A percentile compares a stretch with the other conserved stretches of the same genome.
phyloP scores from a whole-genome alignment of 768 basidiomycete genomes.

The Podaxis sp. region DNA sequence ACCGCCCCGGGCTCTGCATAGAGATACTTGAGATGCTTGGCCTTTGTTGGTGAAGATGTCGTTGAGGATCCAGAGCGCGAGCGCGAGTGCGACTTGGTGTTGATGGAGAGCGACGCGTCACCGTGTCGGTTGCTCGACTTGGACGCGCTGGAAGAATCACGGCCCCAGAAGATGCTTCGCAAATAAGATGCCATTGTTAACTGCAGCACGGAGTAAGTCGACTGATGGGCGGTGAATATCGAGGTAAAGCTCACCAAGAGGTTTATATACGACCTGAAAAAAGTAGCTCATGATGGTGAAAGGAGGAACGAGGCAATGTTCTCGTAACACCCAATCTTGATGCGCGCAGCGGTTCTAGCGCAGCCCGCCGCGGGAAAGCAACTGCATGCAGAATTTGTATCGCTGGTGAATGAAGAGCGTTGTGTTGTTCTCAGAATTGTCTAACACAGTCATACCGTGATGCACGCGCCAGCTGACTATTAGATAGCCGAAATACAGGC shows the following conservation, averaged over 20 bases:
- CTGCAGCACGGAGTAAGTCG: background rate
- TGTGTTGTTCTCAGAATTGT: background rate
- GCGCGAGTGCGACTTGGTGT: conserved; percentile 39
- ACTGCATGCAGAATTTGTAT: background rate
- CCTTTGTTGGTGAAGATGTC: conserved; percentile 22
- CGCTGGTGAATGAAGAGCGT: conserved; percentile 1
- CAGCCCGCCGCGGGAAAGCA: background rate
- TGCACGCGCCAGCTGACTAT: background rate
- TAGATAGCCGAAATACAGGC: background rate
- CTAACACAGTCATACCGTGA: background rate
- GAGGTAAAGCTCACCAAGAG: background rate
- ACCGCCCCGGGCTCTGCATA: conserved; percentile 34
- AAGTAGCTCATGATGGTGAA: conserved; percentile 1
- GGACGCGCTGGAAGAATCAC: conserved; percentile 1
- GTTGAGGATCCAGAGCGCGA: conserved; percentile 37
- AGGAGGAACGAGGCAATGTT: background rate
- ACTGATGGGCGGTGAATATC: background rate
- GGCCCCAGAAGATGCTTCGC: conserved; percentile 14
- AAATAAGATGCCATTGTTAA: conserved; percentile 13
- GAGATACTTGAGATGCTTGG: conserved; percentile 37
- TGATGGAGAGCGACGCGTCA: background rate
- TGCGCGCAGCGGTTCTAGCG: background rate
- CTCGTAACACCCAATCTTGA: conserved; percentile 5
- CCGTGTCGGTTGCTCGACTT: conserved; percentile 4
- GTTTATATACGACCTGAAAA: conserved; percentile 9